Evolutionary conservation across 345 rosid genomes (phyloP).

Genomic region (Ceriops zippeliana): DNA sequence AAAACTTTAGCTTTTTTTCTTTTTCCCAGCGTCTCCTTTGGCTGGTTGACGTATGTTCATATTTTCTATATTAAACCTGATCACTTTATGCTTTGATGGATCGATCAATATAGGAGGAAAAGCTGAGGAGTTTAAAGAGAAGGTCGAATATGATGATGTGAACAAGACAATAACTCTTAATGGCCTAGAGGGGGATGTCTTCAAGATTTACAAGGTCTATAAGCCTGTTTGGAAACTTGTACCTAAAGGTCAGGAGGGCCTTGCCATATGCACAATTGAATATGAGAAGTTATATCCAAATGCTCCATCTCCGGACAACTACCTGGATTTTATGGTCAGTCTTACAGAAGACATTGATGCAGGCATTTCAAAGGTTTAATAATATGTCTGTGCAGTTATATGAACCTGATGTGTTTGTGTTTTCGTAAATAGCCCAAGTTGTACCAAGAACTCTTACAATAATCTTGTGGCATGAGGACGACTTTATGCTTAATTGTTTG

Average conservation of each 20-base stretch:
- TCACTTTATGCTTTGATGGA: too few species aligned
- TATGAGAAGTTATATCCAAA: slow-evolving; percentile 27
- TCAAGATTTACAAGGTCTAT: slow-evolving; percentile 1
- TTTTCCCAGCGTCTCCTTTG: too few species aligned
- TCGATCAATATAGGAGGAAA: background rate
- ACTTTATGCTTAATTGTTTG: too few species aligned
- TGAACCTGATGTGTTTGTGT: too few species aligned
- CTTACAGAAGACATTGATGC: slow-evolving; percentile 21
- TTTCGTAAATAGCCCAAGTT: too few species aligned
- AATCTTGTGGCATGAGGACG: too few species aligned
- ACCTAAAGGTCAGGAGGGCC: slow-evolving; percentile 14
- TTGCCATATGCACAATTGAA: slow-evolving; percentile 13
- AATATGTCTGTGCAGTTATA: too few species aligned
- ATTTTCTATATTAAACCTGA: too few species aligned
- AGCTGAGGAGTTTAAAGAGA: slow-evolving; percentile 5
- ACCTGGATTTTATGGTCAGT: slow-evolving; percentile 13
- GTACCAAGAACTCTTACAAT: too few species aligned
- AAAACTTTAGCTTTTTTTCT: too few species aligned
- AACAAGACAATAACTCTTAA: background rate
- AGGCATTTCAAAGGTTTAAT: background rate
- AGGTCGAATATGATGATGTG: background rate
- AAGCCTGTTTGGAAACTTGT: background rate
- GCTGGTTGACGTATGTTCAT: too few species aligned
- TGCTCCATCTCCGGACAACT: slow-evolving; percentile 21
- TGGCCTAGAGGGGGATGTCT: slow-evolving; percentile 9